Evolutionary conservation across 768 basidiomycete genomes (phyloP), one percentile per base, ranked within the genome.

Genomic region (Podaxis pistillaris): DNA sequence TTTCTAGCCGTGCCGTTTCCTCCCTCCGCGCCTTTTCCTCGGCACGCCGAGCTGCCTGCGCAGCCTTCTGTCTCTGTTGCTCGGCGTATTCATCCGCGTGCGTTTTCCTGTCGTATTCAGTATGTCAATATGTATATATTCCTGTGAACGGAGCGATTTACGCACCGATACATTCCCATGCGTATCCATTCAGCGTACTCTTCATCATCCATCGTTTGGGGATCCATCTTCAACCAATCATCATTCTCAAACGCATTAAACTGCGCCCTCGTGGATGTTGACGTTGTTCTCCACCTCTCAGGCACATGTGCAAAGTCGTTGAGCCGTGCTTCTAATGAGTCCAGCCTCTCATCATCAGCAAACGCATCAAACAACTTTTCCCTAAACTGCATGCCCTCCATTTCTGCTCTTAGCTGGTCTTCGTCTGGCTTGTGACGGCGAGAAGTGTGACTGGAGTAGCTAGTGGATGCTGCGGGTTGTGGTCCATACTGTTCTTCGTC

Each of bases 111-210:
- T 59, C 11, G n/a, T 24, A 17, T 50, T 50, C 26, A 49, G 30
- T 9, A 38, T 51, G 64, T 46, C 40, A 17, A 58, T 60, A 53
- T 62, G 40, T 47, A 49, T 56, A 3, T 24, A 28, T 8, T n/a
- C 44, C 19, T 50, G 12, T 24, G 49, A 24, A 17, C 13, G 38
- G 62, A 15, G 56, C 4, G 44, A 33, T 13, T n/a, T 28, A 64
- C 85, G 44, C 64, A 88, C 85, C 86, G 83, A 79, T 91, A 94
- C 91, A 97, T 96, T 52, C 92, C 93, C 26, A 81, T 74, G 65
- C 94, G 78, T 56, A 96, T 77, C 90, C 91, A 96, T 68, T 93
- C 91, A 1, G 89, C 85, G 67, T 96, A 96, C 63, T 93, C 88
- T 66, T 95, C 90, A 7, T 95, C 93, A 63, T 89, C 87, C 89